Evolutionary conservation across 1,284 basidiomycete genomes (phyloP), one percentile per base, ranked within the genome.

Genomic region (Farysia itapuensis): DNA sequence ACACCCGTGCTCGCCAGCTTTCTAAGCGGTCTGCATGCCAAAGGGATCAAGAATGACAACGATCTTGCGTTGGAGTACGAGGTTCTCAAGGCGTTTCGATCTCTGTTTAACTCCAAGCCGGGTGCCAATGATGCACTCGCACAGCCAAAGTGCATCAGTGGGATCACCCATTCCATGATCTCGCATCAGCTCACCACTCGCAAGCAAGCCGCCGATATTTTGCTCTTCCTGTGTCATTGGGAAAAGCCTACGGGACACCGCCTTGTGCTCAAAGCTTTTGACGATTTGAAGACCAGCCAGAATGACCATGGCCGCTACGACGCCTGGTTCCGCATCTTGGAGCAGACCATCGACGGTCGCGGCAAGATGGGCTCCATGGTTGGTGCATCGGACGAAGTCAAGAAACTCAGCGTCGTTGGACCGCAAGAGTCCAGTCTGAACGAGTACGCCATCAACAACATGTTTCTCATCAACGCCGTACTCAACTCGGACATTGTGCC

Each of bases 341-440:
- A 93, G 67, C 80, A 80, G 28, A 84, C 85, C 4, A 81, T 97
- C 12, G 83, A 85, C 34, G 91, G 92, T 1, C 81, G 91, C 49
- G 94, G 95, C 1, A 88, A 86, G 76, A 94, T 97, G 90, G 94
- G 94, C 2, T 94, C 88, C 72, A 79, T 89, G 36, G 94, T 98
- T 7, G 94, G 95, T 2, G 89, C 90, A 8, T 93, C 90, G 64
- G 89, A 93, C 25, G 90, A 95, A 57, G 83, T 94, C 48, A 85
- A 83, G 72, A 84, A 69, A 48, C 56, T 76, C 24, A 69, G 65
- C 43, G 39, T 72, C n/a, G 56, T 63, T 15, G 65, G 67, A 31
- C 77, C 92, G 50, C 86, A 87, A 59, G 90, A 93, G 46, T 93
- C 90, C 67, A 86, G 87, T 72, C 87, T 93, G 67, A 75, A 86